Evolutionary conservation across 1,284 basidiomycete species (phyloP).

Genomic region (Melampsora americana): DNA sequence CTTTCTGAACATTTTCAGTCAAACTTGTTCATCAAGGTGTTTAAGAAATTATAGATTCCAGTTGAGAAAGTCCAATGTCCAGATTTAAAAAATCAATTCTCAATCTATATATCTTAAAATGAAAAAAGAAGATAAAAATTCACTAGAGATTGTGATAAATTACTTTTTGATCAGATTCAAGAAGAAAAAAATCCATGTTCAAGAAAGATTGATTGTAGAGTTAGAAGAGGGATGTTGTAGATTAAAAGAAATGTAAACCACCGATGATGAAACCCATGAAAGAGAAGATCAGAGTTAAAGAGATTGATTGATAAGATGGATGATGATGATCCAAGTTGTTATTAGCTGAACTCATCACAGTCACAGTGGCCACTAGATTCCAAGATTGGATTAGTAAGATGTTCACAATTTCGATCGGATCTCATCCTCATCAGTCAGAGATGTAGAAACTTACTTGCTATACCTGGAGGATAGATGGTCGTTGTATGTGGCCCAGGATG

Average conservation of each 20-base stretch:
- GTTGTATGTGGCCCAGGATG: neutral
- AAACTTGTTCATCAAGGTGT: too few relatives aligned
- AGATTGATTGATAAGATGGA: neutral
- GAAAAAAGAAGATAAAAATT: too few relatives aligned
- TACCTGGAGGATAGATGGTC: neutral
- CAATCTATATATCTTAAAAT: too few relatives aligned
- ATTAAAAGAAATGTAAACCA: neutral
- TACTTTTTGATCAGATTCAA: too few relatives aligned
- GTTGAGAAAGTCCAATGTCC: too few relatives aligned
- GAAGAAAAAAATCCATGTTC: too few relatives aligned
- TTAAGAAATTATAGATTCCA: too few relatives aligned
- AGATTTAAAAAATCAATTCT: too few relatives aligned
- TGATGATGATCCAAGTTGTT: neutral
- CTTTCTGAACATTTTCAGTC: too few relatives aligned
- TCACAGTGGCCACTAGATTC: neutral
- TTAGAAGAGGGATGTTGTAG: neutral
- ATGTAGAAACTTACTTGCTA: neutral
- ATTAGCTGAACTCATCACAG: constrained; percentile 2
- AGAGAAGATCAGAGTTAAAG: neutral
- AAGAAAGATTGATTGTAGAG: too few relatives aligned
- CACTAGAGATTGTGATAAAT: too few relatives aligned
- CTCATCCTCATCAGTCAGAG: neutral
- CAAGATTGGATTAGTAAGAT: neutral
- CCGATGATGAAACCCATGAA: neutral
- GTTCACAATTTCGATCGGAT: neutral